Percentiles rank a stretch among this genome's conserved stretches.
These are phyloP conservation scores for Didymella segeticola DNA, from an alignment of 2,329 filamentous ascomycete species.

Conservation along the genomic window DNA sequence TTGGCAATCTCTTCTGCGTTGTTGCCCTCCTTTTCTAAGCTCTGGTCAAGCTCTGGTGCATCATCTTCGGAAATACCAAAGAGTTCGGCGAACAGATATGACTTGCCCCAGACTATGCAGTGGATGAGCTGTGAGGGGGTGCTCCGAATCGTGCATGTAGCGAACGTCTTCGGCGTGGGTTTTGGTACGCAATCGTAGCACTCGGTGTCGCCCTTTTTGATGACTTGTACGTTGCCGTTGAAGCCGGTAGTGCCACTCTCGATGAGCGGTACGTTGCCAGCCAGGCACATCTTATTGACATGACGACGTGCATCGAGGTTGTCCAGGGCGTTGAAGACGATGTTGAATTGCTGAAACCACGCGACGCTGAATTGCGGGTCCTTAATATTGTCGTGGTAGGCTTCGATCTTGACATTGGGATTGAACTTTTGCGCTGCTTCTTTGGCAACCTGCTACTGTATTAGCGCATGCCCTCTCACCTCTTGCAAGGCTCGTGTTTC, in stretches of 20 bases:
- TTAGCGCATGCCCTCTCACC: conserved; percentile 25
- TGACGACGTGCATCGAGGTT: conserved; percentile 93
- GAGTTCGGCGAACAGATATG: conserved; percentile 92
- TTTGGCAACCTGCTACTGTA: conserved; percentile 74
- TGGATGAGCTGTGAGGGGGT: conserved; percentile 97
- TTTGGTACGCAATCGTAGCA: conserved; percentile 97
- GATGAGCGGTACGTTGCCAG: conserved; percentile 86
- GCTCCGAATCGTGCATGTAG: conserved; percentile 95
- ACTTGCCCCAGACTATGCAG: conserved; percentile 98
- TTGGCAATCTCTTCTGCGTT: conserved; percentile 90
- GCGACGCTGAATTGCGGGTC: conserved; percentile 82
- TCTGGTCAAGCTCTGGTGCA: conserved; percentile 77
- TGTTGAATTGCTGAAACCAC: conserved; percentile 82
- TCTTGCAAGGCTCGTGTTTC: neutral
- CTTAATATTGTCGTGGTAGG: conserved; percentile 95
- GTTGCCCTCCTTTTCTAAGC: conserved; percentile 78
- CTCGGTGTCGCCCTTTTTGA: conserved; percentile 87
- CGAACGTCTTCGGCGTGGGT: conserved; percentile 88
- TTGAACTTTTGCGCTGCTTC: conserved; percentile 92
- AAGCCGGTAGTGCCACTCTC: conserved; percentile 98
- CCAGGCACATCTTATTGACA: conserved; percentile 97
- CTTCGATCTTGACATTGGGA: conserved; percentile 82
- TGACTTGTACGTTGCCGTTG: conserved; percentile 96
- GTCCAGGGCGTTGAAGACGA: conserved; percentile 97
- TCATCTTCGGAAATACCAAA: conserved; percentile 93